A percentile compares a stretch with the other conserved stretches of the same genome.
phyloP scores from a whole-genome alignment of 2,329 filamentous ascomycete species.

The Coccinonectria pachysandricola region DNA sequence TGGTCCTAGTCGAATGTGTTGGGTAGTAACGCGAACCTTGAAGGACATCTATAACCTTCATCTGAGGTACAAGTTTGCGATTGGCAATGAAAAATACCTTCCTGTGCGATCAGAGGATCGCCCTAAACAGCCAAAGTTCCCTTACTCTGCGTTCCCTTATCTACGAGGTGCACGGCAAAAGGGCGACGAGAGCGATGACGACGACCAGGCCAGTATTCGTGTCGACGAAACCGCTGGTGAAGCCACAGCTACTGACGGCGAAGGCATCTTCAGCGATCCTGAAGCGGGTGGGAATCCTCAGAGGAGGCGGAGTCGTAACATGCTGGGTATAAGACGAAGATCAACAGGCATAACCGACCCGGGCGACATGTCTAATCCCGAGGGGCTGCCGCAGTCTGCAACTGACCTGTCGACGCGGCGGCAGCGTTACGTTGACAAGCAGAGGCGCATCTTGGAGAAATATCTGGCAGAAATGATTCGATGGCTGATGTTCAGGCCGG shows the following conservation, averaged over 20 bases:
- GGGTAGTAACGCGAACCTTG: conserved; percentile 81
- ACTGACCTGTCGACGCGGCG: conserved; percentile 34
- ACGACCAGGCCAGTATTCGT: conserved; percentile 36
- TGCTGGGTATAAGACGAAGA: conserved; percentile 43
- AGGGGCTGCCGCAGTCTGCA: conserved; percentile 35
- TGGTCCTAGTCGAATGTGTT: conserved; percentile 91
- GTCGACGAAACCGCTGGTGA: conserved; percentile 38
- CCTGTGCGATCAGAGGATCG: conserved; percentile 55
- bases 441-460: conserved; percentile 75
- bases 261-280: conserved; percentile 26
- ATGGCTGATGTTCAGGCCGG: conserved; percentile 92
- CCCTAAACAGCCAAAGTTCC: conserved; percentile 82
- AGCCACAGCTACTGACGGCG: conserved; percentile 52
- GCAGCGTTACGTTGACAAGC: conserved; percentile 64
- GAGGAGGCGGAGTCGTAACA: conserved; percentile 42
- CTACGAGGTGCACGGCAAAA: conserved; percentile 70
- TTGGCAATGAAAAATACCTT: conserved; percentile 74
- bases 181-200: conserved; percentile 72
- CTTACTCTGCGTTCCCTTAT: conserved; percentile 81
- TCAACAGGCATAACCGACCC: conserved; percentile 40
- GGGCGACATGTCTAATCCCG: conserved; percentile 32
- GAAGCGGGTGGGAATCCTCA: conserved; percentile 22
- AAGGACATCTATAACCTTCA: conserved; percentile 89
- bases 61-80: conserved; percentile 81
- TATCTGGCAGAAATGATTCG: conserved; percentile 92